Evolutionary conservation across 306 rosid genomes (phyloP).

Genomic region (Quercus glauca): DNA sequence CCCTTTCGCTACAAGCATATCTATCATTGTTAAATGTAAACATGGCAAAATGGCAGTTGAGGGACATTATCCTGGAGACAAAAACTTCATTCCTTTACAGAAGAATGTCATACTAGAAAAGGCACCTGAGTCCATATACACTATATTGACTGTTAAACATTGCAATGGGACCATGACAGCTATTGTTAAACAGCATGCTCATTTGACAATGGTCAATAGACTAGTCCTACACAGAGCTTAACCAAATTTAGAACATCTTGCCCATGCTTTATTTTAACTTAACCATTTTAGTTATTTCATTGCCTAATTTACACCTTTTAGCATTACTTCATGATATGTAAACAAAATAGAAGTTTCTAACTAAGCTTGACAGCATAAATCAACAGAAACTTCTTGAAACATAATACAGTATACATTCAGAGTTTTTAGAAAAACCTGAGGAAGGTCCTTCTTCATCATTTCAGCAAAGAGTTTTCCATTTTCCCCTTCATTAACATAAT

Average conservation of each 20-base stretch:
- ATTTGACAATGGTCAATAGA: neutral
- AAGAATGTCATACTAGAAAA: neutral
- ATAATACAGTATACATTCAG: neutral
- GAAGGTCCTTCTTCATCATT: constrained; percentile 96
- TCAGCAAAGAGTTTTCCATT: constrained; percentile 87
- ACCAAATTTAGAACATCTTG: neutral
- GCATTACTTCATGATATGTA: neutral
- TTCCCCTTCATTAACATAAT: constrained; percentile 94
- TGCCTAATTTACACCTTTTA: neutral
- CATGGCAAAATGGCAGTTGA: neutral
- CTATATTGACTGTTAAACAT: neutral
- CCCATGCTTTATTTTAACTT: neutral
- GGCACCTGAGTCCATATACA: neutral
- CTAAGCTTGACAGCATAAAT: neutral
- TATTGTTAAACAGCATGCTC: neutral
- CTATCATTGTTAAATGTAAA: neutral
- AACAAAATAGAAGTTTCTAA: neutral
- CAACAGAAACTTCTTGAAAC: neutral
- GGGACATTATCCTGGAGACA: neutral
- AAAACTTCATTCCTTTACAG: neutral
- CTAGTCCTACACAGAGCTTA: neutral
- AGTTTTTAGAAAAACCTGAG: constrained; percentile 61
- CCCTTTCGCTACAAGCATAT: neutral
- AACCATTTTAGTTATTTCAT: neutral
- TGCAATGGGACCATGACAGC: neutral